Percentiles rank a stretch among this genome's conserved stretches.
Evolutionary conservation across 2,329 filamentous ascomycete genomes (phyloP).

Genomic region (Akanthomyces uredinophilus): DNA sequence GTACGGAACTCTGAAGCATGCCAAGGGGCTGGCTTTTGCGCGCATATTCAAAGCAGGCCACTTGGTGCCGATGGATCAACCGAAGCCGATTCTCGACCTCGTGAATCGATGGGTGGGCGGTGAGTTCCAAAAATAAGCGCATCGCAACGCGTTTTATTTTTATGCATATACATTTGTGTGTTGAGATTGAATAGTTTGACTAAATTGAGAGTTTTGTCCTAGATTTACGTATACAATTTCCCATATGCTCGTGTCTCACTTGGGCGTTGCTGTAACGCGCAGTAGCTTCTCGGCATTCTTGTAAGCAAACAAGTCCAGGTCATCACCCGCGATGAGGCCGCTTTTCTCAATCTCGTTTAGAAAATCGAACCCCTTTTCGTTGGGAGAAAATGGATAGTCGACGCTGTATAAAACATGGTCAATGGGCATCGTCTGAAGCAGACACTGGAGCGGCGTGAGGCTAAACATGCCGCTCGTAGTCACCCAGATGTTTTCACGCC

Average conservation of each 20-base stretch:
- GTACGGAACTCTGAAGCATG: constrained; percentile 77
- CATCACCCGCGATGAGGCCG: constrained; percentile 42
- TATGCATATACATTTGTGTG: background rate
- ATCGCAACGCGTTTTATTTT: background rate
- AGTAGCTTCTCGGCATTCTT: constrained; percentile 47
- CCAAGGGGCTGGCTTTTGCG: constrained; percentile 92
- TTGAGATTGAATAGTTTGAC: background rate
- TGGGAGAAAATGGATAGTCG: constrained; percentile 52
- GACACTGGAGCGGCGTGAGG: constrained; percentile 40
- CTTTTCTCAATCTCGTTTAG: constrained; percentile 44
- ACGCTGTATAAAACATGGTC: constrained; percentile 52
- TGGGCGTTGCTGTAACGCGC: constrained; percentile 21
- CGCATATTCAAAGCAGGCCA: constrained; percentile 84
- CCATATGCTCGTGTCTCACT: background rate
- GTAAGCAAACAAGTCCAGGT: constrained; percentile 44
- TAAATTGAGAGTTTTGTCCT: too few relatives aligned
- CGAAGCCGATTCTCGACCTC: constrained; percentile 82
- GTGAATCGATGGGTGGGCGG: constrained; percentile 91
- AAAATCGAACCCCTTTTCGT: constrained; percentile 42
- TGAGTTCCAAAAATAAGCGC: constrained; percentile 55
- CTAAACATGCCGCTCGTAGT: constrained; percentile 52
- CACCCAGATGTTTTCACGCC: constrained; percentile 52
- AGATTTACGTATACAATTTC: too few relatives aligned
- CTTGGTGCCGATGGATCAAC: constrained; percentile 97
- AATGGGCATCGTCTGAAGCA: constrained; percentile 39